Percentiles rank a stretch among this genome's conserved stretches.
Conservation (phyloP, 805 yeast genomes). For the Starmerella sp. region DNA sequence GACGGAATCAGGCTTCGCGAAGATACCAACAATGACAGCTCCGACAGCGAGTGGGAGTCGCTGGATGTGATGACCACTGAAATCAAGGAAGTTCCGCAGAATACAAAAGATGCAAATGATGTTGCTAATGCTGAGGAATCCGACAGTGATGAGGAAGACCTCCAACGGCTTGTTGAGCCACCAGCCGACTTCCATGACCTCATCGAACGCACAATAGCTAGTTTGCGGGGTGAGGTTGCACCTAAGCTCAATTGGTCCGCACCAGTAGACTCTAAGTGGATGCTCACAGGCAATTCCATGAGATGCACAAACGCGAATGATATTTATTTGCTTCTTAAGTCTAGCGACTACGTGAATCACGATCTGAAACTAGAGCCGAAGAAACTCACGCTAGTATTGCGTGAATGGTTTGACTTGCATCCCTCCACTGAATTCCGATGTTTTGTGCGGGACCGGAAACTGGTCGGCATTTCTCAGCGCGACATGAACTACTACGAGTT, state of each 20-base stretch:
- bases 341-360: conserved; percentile 79
- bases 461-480: conserved; percentile 73
- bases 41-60: conserved; percentile 16
- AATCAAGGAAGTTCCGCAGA: conserved; percentile 25
- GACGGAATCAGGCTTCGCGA: conserved; percentile 61
- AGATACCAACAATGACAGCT: conserved; percentile 26
- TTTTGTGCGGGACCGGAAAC: conserved; percentile 52
- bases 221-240: conserved; percentile 48
- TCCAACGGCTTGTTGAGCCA: conserved; percentile 25
- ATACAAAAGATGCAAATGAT: conserved; percentile 44
- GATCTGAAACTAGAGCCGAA: conserved; percentile 56
- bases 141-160: conserved; percentile 15
- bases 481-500: conserved; percentile 76
- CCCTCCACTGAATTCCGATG: conserved; percentile 90
- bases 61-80: conserved; percentile 39
- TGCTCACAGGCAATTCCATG: conserved; percentile 63
- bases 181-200: conserved; percentile 42
- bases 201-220: conserved; percentile 37
- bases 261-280: conserved; percentile 93
- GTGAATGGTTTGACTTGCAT: conserved; percentile 72
- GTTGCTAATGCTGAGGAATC: conserved; percentile 21
- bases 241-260: conserved; percentile 97
- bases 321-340: conserved; percentile 65
- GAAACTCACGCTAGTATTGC: conserved; percentile 41
- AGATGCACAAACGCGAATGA: conserved; percentile 64